These are phyloP conservation scores for Rhynchosporium graminicola DNA, from an alignment of 2,329 filamentous ascomycete genomes.

Conservation along the genomic window DNA sequence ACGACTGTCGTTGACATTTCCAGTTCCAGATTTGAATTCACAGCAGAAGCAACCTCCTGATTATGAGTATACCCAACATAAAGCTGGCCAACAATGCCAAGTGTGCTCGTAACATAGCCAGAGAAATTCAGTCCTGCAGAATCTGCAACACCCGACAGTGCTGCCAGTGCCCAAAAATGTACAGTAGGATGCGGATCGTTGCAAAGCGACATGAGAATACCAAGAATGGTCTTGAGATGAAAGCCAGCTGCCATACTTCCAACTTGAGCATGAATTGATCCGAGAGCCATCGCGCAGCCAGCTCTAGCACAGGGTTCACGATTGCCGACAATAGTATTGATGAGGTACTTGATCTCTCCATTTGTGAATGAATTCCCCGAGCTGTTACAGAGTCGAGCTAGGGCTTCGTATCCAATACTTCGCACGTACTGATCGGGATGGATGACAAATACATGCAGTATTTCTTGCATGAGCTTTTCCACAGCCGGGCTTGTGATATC, in stretches of 20 bases:
- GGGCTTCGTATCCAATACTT: conserved; percentile 78
- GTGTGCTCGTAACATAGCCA: conserved; percentile 81
- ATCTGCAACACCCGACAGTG: conserved; percentile 81
- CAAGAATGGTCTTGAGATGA: conserved; percentile 95
- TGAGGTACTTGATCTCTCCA: conserved; percentile 83
- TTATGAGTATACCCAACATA: conserved; percentile 93
- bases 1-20: conserved; percentile 80
- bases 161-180: conserved; percentile 95
- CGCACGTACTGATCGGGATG: conserved; percentile 85
- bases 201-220: conserved; percentile 95
- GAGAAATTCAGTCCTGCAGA: conserved; percentile 92
- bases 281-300: conserved; percentile 90
- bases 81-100: conserved; percentile 91
- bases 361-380: conserved; percentile 90
- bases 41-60: conserved; percentile 73
- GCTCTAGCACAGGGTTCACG: conserved; percentile 90
- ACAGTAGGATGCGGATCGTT: conserved; percentile 94
- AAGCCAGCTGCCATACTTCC: conserved; percentile 97
- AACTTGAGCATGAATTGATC: conserved; percentile 90
- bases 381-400: conserved; percentile 74
- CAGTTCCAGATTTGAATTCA: conserved; percentile 88
- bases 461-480: conserved; percentile 81
- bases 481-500: conserved; percentile 74
- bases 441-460: conserved; percentile 70
- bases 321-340: conserved; percentile 93